These are phyloP conservation scores for Crepidotus sp. DNA, from an alignment of 1,284 basidiomycete species.

Conservation along the genomic window DNA sequence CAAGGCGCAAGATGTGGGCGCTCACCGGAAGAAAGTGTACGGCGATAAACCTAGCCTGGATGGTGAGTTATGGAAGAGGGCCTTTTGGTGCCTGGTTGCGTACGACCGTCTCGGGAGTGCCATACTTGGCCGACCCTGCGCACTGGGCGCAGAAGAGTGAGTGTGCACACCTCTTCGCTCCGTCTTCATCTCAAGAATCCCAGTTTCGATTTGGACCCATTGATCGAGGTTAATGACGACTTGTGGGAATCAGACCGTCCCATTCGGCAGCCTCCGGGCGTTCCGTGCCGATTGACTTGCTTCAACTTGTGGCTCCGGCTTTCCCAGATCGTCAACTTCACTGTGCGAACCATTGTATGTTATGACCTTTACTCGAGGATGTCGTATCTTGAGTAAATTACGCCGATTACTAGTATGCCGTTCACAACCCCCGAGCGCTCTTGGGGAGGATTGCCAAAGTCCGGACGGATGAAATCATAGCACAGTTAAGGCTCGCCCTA, in stretches of 20 bases:
- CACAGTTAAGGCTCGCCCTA: constrained; percentile 61
- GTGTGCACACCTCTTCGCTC: constrained; percentile 21
- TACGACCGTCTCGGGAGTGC: constrained; percentile 60
- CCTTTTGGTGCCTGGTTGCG: constrained; percentile 48
- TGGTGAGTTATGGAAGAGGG: constrained; percentile 71
- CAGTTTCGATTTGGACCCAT: constrained; percentile 73
- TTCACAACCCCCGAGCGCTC: constrained; percentile 53
- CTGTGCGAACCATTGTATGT: constrained; percentile 61
- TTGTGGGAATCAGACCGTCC: constrained; percentile 60
- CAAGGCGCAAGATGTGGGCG: constrained; percentile 62
- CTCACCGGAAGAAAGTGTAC: constrained; percentile 52
- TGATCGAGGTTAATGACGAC: constrained; percentile 80
- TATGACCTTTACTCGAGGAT: constrained; percentile 9
- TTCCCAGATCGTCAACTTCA: constrained; percentile 63
- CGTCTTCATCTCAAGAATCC: constrained; percentile 9
- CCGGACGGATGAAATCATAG: constrained; percentile 47
- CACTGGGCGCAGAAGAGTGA: constrained; percentile 73
- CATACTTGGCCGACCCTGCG: constrained; percentile 62
- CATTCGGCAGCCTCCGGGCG: constrained; percentile 57
- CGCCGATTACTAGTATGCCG: constrained; percentile 57
- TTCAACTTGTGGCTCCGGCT: constrained; percentile 67
- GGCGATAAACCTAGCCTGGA: constrained; percentile 37
- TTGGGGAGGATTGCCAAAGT: constrained; percentile 25
- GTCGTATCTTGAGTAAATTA: constrained; percentile 9
- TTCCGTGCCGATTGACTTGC: constrained; percentile 50